Percentiles rank a stretch among this genome's conserved stretches.
phyloP scores from a whole-genome alignment of 352 stramenopile species.

The Globisporangium cylindrosporum region DNA sequence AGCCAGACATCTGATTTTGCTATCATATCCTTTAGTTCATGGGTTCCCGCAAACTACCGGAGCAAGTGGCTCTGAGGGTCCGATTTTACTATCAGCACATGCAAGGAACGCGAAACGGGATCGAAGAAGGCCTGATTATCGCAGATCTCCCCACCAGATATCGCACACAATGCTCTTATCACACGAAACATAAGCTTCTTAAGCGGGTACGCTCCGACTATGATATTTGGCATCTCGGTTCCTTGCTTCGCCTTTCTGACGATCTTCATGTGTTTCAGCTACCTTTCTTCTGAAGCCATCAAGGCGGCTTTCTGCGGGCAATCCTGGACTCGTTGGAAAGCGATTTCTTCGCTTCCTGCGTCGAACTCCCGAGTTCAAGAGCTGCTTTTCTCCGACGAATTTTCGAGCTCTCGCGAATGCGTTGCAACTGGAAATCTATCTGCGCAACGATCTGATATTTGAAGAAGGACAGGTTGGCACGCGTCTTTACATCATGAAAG shows the following conservation, averaged over 20 bases:
- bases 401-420: neutral
- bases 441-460: neutral
- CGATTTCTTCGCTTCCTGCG: neutral
- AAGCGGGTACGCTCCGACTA: neutral
- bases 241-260: neutral
- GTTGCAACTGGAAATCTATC: neutral
- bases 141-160: too few relatives aligned
- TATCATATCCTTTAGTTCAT: neutral
- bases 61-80: neutral
- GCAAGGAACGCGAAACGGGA: neutral
- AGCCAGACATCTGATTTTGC: neutral
- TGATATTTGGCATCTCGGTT: neutral
- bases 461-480: neutral
- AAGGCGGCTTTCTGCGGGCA: neutral
- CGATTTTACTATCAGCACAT: conserved; percentile 4
- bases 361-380: neutral
- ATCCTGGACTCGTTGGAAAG: neutral
- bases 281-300: neutral
- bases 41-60: neutral
- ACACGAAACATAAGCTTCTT: neutral
- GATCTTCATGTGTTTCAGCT: neutral
- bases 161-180: neutral
- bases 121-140: neutral
- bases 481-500: neutral
- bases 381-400: neutral